Percentiles rank a stretch among this genome's conserved stretches.
These are phyloP conservation scores for Solanum medicagineum DNA, from an alignment of 257 asterid species.

Conservation along the genomic window DNA sequence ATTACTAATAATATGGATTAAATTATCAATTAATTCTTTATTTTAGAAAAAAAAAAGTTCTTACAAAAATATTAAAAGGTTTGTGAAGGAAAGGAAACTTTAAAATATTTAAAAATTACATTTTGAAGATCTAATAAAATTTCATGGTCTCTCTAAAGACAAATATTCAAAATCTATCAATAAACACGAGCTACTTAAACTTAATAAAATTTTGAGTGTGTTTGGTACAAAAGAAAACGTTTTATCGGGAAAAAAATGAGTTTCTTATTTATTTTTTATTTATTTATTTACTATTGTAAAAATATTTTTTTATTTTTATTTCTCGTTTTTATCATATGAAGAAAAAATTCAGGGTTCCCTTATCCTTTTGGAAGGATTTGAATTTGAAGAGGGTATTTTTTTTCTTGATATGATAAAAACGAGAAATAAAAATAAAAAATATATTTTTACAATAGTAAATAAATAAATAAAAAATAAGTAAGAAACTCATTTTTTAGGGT, in stretches of 20 bases:
- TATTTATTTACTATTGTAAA: too few relatives aligned
- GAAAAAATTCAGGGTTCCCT: not conserved
- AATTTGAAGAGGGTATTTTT: not conserved
- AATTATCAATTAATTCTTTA: too few relatives aligned
- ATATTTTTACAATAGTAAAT: too few relatives aligned
- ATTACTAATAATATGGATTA: too few relatives aligned
- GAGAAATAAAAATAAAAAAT: too few relatives aligned
- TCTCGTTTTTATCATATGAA: not conserved
- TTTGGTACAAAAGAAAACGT: too few relatives aligned
- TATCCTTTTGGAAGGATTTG: too few relatives aligned
- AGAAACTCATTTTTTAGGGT: not conserved
- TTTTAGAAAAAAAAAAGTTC: too few relatives aligned
- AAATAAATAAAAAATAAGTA: not conserved
- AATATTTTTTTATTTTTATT: too few relatives aligned
- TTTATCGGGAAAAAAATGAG: not conserved
- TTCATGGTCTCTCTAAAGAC: not conserved
- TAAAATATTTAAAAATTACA: not conserved
- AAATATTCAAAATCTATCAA: not conserved
- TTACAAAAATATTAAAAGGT: not conserved
- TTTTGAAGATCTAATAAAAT: not conserved
- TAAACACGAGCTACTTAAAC: not conserved
- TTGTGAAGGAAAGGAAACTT: not conserved
- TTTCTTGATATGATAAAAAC: not conserved
- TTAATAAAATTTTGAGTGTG: not conserved
- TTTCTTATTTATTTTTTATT: not conserved